Base-by-base conservation (phyloP, 306 rosid genomes). In the Lablab purpureus region DNA sequence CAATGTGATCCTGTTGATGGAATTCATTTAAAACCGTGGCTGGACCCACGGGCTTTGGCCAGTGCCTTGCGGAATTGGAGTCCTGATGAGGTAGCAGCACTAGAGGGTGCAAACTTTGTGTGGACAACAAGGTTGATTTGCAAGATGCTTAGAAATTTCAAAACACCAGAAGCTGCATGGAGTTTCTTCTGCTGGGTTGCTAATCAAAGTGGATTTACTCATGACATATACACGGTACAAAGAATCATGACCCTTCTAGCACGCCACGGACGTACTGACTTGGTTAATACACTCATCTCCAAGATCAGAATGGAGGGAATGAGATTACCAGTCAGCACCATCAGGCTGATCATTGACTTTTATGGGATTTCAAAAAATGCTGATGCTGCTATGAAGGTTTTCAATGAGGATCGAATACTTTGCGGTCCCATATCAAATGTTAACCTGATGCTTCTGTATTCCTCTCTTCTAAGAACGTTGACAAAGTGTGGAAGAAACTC, bases 151-250 rank as follows among this genome's bases (percentile, higher is more conserved):
- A 85, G 94, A 84, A 81, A 80, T 77, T 84, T 91, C 59, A 91
- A 74, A 0, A 84, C 90, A 40, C 84, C 97, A 19, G 94, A 91
- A 76, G 85, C 87, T 47, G 98, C 91, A 32, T 93, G 98, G 98
- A 89, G 77, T 50, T 91, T 93, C 83, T 93, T 93, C 86, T 85
- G 94, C 52, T 91, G 97, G 98, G 94, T 87, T 74, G 88, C 94
- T 50, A 41, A 47, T 80, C 94, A 86, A 81, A 90, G 89, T 34
- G 97, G 93, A 51, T 91, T 91, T 84, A 87, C 90, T 36, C 98
- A 93, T 87, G 92, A 89, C 70, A 84, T 86, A 68, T 88, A 85
- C 87, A 91, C 98, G 3, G 87, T 91, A 47, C 94, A 93, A 80
- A 91, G 98, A 82, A 89, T 87, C 73, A 78, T 86, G 82, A 74